A percentile compares a stretch with the other conserved stretches of the same genome.
phyloP scores from a whole-genome alignment of 331 rosid species.

The Arachis monticola region DNA sequence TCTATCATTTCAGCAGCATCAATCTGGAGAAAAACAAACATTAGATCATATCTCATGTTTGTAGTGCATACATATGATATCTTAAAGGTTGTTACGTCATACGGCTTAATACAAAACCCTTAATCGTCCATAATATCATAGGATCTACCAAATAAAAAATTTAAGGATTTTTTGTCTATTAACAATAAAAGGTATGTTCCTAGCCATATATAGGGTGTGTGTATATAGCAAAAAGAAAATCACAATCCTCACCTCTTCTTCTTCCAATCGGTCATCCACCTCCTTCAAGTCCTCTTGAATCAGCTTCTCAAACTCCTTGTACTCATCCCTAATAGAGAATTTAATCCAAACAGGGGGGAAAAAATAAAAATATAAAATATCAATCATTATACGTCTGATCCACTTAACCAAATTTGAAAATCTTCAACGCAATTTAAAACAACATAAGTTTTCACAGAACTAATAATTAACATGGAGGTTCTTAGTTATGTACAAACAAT shows the following conservation, averaged over 20 bases:
- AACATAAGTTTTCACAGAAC: constrained; percentile 18
- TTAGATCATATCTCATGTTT: constrained; percentile 22
- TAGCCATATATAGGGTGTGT: too few species aligned
- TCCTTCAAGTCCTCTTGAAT: constrained; percentile 91
- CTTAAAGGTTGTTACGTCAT: neutral
- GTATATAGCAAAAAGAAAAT: constrained; percentile 19
- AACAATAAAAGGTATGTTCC: too few species aligned
- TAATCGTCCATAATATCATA: too few species aligned
- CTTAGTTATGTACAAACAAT: constrained; percentile 22
- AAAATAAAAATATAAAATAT: constrained; percentile 19
- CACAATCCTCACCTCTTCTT: constrained; percentile 75
- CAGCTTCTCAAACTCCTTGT: constrained; percentile 92
- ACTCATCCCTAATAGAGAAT: constrained; percentile 74
- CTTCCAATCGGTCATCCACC: constrained; percentile 92
- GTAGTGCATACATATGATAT: constrained; percentile 2
- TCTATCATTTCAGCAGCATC: constrained; percentile 93
- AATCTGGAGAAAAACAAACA: constrained; percentile 54
- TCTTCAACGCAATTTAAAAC: constrained; percentile 17
- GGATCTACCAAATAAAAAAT: too few species aligned
- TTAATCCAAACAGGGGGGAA: neutral
- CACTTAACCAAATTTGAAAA: constrained; percentile 21
- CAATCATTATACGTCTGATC: constrained; percentile 38
- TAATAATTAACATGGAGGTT: neutral
- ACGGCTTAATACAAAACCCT: too few species aligned
- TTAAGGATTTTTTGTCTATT: too few species aligned